phyloP scores from a whole-genome alignment of 1,284 basidiomycete genomes.

The Abortiporus biennis region DNA sequence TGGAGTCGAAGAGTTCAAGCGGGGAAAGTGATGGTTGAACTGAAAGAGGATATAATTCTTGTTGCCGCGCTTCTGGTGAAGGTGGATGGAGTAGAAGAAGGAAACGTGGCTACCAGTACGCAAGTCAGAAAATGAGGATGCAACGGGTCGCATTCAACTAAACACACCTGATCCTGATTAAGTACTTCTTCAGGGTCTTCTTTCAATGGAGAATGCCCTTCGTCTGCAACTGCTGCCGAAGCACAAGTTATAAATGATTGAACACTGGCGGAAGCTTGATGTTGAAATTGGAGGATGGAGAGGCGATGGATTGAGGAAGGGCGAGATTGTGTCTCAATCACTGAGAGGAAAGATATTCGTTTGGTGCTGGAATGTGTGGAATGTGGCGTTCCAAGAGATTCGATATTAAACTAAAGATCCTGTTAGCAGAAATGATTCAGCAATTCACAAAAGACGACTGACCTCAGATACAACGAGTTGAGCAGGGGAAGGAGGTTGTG shows the following conservation, averaged over 20 bases:
- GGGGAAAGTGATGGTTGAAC: slow-evolving; percentile 9
- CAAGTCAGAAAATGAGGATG: slow-evolving; percentile 1
- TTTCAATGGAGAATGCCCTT: slow-evolving; percentile 3
- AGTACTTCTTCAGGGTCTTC: not conserved
- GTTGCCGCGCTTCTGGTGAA: slow-evolving; percentile 9
- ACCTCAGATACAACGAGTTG: slow-evolving; percentile 13
- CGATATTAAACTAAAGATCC: slow-evolving; percentile 9
- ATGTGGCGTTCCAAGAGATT: slow-evolving; percentile 15
- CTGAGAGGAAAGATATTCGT: slow-evolving; percentile 13
- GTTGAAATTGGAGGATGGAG: slow-evolving; percentile 25
- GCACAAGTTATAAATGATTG: slow-evolving; percentile 21
- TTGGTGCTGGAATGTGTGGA: slow-evolving; percentile 19
- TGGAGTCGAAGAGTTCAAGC: slow-evolving; percentile 10
- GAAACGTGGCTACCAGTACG: slow-evolving; percentile 13
- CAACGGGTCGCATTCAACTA: not conserved
- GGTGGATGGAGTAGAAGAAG: slow-evolving; percentile 14
- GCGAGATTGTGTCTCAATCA: slow-evolving; percentile 17
- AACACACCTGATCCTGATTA: not conserved
- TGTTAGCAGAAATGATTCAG: not conserved
- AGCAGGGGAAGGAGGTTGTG: not conserved
- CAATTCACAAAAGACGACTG: not conserved
- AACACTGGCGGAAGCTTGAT: slow-evolving; percentile 22
- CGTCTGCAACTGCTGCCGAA: slow-evolving; percentile 8
- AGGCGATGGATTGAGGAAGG: slow-evolving; percentile 22
- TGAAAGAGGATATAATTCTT: slow-evolving; percentile 10